Percentiles rank a stretch among this genome's conserved stretches.
Conservation (phyloP, 202 grass and related monocot species). For the Eragrostis tef region DNA sequence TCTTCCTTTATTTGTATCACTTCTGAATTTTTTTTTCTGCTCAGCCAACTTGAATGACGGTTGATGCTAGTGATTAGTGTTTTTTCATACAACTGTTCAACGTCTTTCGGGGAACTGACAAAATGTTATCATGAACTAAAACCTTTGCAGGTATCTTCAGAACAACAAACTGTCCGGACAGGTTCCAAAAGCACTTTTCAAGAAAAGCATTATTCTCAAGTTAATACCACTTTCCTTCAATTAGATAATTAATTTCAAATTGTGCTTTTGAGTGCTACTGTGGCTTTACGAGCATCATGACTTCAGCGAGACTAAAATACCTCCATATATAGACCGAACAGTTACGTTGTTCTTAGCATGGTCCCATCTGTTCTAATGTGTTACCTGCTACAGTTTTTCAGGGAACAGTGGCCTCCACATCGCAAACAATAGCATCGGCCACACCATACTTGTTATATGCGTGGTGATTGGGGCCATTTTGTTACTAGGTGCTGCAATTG, state of each 20-base stretch:
- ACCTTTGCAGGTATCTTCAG: constrained; percentile 75
- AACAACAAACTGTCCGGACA: constrained; percentile 85
- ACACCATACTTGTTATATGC: constrained; percentile 64
- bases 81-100: constrained; percentile 16
- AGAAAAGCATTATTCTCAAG: constrained; percentile 85
- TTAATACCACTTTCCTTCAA: constrained; percentile 53
- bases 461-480: constrained; percentile 63
- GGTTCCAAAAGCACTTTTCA: constrained; percentile 68
- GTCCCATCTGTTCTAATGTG: constrained; percentile 47
- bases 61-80: not conserved
- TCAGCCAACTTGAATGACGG: not conserved
- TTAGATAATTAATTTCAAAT: constrained; percentile 31
- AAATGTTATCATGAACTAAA: constrained; percentile 29
- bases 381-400: constrained; percentile 61
- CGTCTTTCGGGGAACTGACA: constrained; percentile 13
- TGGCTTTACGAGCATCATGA: constrained; percentile 27
- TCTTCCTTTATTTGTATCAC: not conserved
- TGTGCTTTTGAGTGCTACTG: constrained; percentile 1
- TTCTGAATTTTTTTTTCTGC: not conserved
- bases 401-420: constrained; percentile 70
- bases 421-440: constrained; percentile 49
- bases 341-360: constrained; percentile 37
- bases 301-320: not conserved
- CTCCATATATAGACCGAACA: constrained; percentile 15
- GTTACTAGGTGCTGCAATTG: constrained; percentile 61